Percentiles rank a stretch among this genome's conserved stretches.
phyloP scores from a whole-genome alignment of 2,329 filamentous ascomycete species.

The Fusarium circinatum region DNA sequence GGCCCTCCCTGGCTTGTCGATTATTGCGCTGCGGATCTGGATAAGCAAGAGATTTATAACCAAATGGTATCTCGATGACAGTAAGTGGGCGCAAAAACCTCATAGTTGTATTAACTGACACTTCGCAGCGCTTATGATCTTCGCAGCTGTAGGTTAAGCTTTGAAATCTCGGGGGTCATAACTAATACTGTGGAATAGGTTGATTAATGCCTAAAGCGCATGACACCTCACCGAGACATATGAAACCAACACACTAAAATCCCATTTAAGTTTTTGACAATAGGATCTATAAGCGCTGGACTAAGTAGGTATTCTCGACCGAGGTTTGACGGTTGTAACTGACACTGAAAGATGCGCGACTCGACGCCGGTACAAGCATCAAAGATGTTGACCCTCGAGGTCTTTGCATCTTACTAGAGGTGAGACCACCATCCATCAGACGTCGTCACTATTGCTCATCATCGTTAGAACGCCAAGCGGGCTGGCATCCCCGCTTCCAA shows the following conservation, averaged over 20 bases:
- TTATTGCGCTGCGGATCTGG: neutral
- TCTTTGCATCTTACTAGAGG: neutral
- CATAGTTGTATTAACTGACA: neutral
- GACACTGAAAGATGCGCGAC: neutral
- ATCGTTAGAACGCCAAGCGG: neutral
- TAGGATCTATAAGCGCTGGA: neutral
- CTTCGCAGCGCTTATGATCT: neutral
- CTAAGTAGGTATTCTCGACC: neutral
- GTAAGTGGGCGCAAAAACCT: neutral
- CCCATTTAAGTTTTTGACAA: rapidly evolving
- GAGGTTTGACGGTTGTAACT: neutral
- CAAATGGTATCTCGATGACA: neutral
- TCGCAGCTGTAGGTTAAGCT: neutral
- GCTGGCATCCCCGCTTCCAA: neutral
- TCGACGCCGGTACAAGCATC: neutral
- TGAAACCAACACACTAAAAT: too few relatives aligned
- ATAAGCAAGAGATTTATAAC: neutral
- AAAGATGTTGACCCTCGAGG: neutral
- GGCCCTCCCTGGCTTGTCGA: neutral
- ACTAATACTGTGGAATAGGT: neutral
- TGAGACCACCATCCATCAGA: neutral
- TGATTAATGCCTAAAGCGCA: too few relatives aligned
- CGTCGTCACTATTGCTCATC: neutral
- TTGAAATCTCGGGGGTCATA: rapidly evolving
- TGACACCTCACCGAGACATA: rapidly evolving